Evolutionary conservation across 2,329 filamentous ascomycete species (phyloP), one percentile per base, ranked within the genome.

Genomic region (Fusarium sp.): DNA sequence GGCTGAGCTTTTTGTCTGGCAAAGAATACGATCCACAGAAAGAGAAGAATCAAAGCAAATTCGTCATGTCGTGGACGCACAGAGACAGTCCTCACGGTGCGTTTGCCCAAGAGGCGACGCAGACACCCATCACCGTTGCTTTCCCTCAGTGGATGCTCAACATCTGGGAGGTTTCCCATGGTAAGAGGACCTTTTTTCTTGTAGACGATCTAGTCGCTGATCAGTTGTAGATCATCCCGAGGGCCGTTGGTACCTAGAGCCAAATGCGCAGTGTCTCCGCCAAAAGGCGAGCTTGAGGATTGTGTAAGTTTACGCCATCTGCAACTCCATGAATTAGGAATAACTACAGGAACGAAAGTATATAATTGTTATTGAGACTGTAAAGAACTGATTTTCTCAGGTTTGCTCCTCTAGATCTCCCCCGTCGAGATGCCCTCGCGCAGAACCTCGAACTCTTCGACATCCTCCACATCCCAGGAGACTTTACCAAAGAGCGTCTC

Each of bases 401-500:
- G 0, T 81, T 82, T 62, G 78, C 80, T 2, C 81, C 81, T 5
- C 65, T 81, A 3, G 78, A 81, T 39, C 64, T 75, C 2, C 78
- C 80, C 30, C 73, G 72, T 18, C 65, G 70, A 65, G 73, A 76
- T 35, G 75, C 74, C 5, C 74, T 77, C 43, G 65, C 71, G 1
- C 66, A 77, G 25, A 76, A 71, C 23, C 54, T 80, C 11, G 79
- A 81, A 6, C 73, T 82, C 16, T 82, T 82, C 59, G 73, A 65
- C 34, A 74, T 76, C 16, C 78, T 82, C 37, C 64, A 74, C 45
- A 74, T 83, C 35, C 82, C 82, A 2, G 67, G 72, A 11, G 79
- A 80, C 50, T 83, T 83, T 61, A 72, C 77, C 25, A 70, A 64
- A 4, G 82, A 83, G 66, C 77, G 81, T 1, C 70, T 79, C 1